Evolutionary conservation across 2,329 filamentous ascomycete genomes (phyloP).

Genomic region (Colletotrichum lupini): DNA sequence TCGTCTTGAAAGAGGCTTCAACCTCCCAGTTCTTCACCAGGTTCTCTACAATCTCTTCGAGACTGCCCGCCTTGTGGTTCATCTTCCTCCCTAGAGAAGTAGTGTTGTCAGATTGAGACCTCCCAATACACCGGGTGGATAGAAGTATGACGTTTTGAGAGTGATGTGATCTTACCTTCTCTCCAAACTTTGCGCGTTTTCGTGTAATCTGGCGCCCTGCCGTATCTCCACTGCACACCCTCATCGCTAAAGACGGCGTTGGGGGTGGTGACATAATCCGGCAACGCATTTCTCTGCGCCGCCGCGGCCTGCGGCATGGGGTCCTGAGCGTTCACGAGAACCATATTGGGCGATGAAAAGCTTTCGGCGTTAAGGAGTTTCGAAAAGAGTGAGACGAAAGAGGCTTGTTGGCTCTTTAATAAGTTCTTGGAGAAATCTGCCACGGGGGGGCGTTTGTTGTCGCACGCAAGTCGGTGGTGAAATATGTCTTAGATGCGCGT

Average conservation of each 20-base stretch:
- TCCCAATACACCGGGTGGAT: not conserved
- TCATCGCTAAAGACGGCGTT: conserved; percentile 30
- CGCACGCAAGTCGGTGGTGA: not conserved
- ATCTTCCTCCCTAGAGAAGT: conserved; percentile 63
- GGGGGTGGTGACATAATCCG: conserved; percentile 28
- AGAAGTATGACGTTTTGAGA: not conserved
- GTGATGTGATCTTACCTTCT: conserved; percentile 56
- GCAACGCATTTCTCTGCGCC: not conserved
- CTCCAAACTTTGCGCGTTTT: conserved; percentile 70
- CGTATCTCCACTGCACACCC: conserved; percentile 29
- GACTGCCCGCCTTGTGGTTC: conserved; percentile 65
- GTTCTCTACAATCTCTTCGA: conserved; percentile 73
- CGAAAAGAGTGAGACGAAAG: not conserved
- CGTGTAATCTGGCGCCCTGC: conserved; percentile 65
- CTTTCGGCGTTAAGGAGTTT: not conserved
- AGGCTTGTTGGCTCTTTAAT: conserved; percentile 5
- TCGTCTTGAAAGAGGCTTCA: conserved; percentile 75
- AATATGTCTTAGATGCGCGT: conserved; percentile 27
- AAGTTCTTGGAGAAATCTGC: not conserved
- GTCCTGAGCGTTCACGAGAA: conserved; percentile 18
- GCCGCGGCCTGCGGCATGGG: conserved; percentile 2
- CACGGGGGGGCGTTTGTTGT: not conserved
- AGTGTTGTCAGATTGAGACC: not conserved
- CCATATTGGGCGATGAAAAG: conserved; percentile 14
- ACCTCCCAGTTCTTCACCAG: conserved; percentile 81